Evolutionary conservation across 1,284 basidiomycete species (phyloP).

Genomic region (Boletus sp.): DNA sequence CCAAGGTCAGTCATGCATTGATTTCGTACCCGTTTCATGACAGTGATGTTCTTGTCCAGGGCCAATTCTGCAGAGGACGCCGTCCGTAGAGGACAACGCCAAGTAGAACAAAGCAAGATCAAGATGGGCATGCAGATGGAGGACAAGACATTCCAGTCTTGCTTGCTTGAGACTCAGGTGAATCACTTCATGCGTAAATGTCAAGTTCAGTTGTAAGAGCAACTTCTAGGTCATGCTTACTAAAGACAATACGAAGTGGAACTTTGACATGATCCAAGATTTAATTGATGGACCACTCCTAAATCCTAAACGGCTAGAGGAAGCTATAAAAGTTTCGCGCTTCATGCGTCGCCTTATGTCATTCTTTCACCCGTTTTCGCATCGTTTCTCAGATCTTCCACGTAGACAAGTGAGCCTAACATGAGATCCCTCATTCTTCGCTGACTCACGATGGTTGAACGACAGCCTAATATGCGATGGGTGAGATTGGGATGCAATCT

Average conservation of each 20-base stretch:
- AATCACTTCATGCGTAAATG: constrained; percentile 13
- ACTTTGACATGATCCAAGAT: constrained; percentile 83
- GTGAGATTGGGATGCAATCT: constrained; percentile 81
- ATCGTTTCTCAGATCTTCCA: constrained; percentile 80
- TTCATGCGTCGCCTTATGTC: constrained; percentile 85
- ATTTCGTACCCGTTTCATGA: neutral
- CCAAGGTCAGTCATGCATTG: constrained; percentile 45
- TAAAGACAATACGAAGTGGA: constrained; percentile 93
- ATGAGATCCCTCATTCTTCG: neutral
- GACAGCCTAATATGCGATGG: constrained; percentile 75
- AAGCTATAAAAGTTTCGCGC: constrained; percentile 87
- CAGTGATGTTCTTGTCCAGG: constrained; percentile 36
- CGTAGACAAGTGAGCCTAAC: constrained; percentile 55
- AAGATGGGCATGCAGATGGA: constrained; percentile 92
- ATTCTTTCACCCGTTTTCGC: constrained; percentile 89
- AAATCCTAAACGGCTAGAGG: constrained; percentile 92
- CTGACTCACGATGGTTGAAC: neutral
- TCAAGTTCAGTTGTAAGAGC: constrained; percentile 6
- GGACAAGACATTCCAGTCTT: constrained; percentile 82
- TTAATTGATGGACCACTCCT: constrained; percentile 90
- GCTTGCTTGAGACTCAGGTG: constrained; percentile 82
- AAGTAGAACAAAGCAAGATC: constrained; percentile 86
- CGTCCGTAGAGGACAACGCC: constrained; percentile 81
- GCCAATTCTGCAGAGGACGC: constrained; percentile 87
- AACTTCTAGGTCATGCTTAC: constrained; percentile 70